Evolutionary conservation across 345 rosid species (phyloP).

Genomic region (Euphorbia lathyris): DNA sequence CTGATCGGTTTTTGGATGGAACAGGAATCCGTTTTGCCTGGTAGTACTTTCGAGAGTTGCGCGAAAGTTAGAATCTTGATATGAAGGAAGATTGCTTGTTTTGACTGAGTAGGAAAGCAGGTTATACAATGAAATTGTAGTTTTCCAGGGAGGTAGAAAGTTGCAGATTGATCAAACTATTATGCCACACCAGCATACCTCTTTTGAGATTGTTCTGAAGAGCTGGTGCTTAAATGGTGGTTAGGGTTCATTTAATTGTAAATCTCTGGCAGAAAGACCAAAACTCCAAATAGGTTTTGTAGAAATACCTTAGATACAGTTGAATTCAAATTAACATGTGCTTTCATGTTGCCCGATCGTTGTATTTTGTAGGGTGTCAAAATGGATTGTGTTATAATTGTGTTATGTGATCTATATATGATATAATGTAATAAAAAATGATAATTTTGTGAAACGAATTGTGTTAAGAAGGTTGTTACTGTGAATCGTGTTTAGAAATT

Average conservation of each 20-base stretch:
- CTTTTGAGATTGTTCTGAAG: not conserved
- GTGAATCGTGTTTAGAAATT: no score
- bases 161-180: not conserved
- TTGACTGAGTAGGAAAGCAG: constrained; percentile 9
- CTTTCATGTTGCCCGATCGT: not conserved
- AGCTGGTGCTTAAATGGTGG: not conserved
- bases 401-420: no score
- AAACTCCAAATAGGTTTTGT: not conserved
- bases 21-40: constrained; percentile 73
- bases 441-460: no score
- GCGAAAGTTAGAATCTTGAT: not conserved
- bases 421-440: no score
- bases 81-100: constrained; percentile 1
- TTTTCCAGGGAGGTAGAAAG: not conserved
- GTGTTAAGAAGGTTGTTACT: no score
- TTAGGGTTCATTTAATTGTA: not conserved
- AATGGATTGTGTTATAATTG: no score
- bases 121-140: not conserved
- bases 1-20: constrained; percentile 85
- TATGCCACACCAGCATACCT: not conserved
- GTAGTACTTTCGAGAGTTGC: constrained; percentile 23
- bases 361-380: no score
- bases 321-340: not conserved
- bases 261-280: not conserved
- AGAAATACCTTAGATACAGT: not conserved